Evolutionary conservation across 2,329 filamentous ascomycete species (phyloP), one percentile per base, ranked within the genome.

Genomic region (Colletotrichum shisoi): DNA sequence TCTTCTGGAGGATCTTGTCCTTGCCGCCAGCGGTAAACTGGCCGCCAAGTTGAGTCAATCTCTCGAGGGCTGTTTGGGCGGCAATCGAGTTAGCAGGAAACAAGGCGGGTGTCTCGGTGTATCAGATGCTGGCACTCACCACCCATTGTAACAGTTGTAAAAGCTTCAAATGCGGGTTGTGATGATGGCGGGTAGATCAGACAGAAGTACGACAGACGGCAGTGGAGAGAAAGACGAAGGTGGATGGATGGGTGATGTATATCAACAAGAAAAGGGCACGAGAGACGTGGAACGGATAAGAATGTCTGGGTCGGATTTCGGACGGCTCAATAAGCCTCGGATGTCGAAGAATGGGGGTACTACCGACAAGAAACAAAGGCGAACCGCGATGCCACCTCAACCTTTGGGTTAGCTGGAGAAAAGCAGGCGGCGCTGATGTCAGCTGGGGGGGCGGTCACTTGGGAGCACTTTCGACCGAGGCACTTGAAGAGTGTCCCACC

Each of bases 1-100:
- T 84, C 82, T 91, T 90, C 77, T 89, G 80, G 49, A 90, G 82
- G 53, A 91, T 79, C 77, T 82, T 85, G 68, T 85, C 84, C 70
- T 76, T 79, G 71, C 80, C 80, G 69, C 80, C 79, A 57, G 81
- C 79, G 70, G 81, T 80, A 74, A 90, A 79, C 82, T 90, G 87
- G 81, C 82, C 83, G 69, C 86, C 87, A 73, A 90, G 83, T 74
- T 88, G 85, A 59, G 82, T 80, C 68, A 88, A 79, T 79, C 85
- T 80, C 71, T 87, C 85, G 74, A 85, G 76, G 72, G 85, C 85
- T 87, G 73, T 54, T 63, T 49, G 17, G 48, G 31, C 1, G 31
- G 31, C 19, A 12, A 17, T 12, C 21, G 13, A 15, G 37, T 63
- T 56, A 63, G 52, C 48, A 49, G 2, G 31, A 9, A 31, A 57